Evolutionary conservation across 2,329 filamentous ascomycete genomes (phyloP), one percentile per base, ranked within the genome.

Genomic region (Paecilomyces niveus): DNA sequence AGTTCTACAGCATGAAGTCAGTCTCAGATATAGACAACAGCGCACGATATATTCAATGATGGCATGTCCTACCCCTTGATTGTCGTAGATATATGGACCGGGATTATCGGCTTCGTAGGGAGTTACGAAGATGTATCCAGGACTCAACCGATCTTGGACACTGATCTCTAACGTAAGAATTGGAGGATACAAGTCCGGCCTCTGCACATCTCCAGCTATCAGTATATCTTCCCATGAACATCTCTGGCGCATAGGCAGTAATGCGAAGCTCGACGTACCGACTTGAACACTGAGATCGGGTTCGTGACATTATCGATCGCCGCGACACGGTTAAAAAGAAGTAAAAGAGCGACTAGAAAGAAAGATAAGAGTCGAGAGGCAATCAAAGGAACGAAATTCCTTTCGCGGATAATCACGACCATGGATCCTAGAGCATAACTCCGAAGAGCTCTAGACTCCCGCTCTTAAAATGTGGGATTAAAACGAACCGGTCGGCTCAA

Each of bases 51-150:
- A 39, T 53, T 22, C 54, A 39, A 31, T 11, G 50, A 29, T 9
- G 26, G 31, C 13, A 22, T 26, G 13, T 32, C 65, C 51, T 72
- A 77, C 75, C 62, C 79, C 80, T 61, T 72, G 70, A 63, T 78
- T 80, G 64, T 82, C 79, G 63, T 80, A 82, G 24, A 82, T 81
- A 63, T 82, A 79, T 8, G 80, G 76, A 1, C 78, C 79, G 8
- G 78, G 74, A 60, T 81, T 79, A 57, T 75, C 65, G 35, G 77
- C 74, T 53, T 80, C 74, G 62, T 81, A 82, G 0, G 80, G 80
- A 2, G 77, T 76, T 52, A 81, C 68, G 61, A 82, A 81, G 52
- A 81, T 78, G 65, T 81, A 82, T 22, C 80, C 80, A 0, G 79
- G 78, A 11, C 71, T 72, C 53, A 75, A 65, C 54, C 70, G 72